Conservation (phyloP, 257 asterid genomes). For the Prunella vulgaris region DNA sequence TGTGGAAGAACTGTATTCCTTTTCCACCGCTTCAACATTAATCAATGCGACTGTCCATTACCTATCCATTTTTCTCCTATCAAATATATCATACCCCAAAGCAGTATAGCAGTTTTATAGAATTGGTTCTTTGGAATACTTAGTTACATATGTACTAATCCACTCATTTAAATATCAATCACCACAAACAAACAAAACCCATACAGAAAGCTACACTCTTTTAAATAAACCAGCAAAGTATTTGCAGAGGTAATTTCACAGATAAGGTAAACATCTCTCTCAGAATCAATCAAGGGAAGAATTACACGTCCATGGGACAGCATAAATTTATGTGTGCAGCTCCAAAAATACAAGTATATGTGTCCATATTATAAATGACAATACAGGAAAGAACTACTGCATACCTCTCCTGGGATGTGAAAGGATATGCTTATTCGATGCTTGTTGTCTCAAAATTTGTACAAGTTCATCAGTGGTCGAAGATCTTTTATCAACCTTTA, state of each 20-base stretch:
- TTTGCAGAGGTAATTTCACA: background rate
- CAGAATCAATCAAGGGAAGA: too few species aligned
- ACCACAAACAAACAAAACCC: background rate
- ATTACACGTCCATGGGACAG: too few species aligned
- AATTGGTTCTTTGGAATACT: background rate
- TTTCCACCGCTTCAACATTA: background rate
- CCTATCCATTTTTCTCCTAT: background rate
- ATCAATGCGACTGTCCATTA: background rate
- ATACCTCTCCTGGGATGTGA: slow-evolving; percentile 34
- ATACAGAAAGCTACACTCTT: background rate
- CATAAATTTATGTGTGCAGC: too few species aligned
- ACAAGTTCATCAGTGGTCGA: slow-evolving; percentile 57
- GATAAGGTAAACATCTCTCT: background rate
- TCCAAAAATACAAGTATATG: background rate
- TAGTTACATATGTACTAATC: background rate
- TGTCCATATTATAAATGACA: background rate
- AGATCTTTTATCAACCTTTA: slow-evolving; percentile 28
- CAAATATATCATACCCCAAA: background rate
- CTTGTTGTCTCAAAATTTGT: slow-evolving; percentile 67
- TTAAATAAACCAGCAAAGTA: background rate
- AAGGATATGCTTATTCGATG: slow-evolving; percentile 32
- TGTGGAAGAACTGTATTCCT: background rate
- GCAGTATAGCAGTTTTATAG: too few species aligned
- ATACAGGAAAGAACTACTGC: slow-evolving; percentile 3
- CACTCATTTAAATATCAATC: background rate